Base-by-base conservation (phyloP, 1,139 yeast genomes). In the Saccharomycopsis hybrid region DNA sequence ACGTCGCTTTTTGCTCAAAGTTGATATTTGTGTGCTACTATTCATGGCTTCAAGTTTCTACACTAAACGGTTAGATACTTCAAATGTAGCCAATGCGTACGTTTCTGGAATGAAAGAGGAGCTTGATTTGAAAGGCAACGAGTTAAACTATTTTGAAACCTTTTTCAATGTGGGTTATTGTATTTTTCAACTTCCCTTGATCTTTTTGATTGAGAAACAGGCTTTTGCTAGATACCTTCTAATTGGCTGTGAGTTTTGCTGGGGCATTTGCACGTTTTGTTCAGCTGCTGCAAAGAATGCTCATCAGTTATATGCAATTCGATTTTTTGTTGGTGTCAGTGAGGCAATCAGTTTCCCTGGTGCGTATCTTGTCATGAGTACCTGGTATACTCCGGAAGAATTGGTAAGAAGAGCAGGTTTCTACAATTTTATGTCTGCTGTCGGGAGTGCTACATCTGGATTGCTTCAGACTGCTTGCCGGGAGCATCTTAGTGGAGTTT, bases 391-490 rank as follows among this genome's bases (percentile, higher is more conserved):
- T 39, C 76, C 72, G 47, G 64, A 63, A 8, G 79, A 77, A 53
- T 58, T 77, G 47, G 71, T 80, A 0, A 70, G 67, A 54, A 65
- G 78, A 58, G 66, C 76, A 33, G 80, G 80, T 2, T 65, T 76
- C 7, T 78, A 77, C 59, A 75, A 80, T 0, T 66, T 74, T 43
- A 70, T 80, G 33, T 82, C 82, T 3, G 63, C 76, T 42, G 58
- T 76, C 42, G 82, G 82, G 1, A 72, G 76, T 13, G 71, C 77
- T 54, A 74, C 74, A 54, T 72, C 80, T 47, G 82, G 82, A 30
- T 73, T 78, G 55, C 69, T 82, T 62, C 85, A 86, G 31, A 82
- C 82, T 24, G 78, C 82, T n/a, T 78, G 80, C 44, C 73, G 71
- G 57, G 67, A 73, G 49, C 61, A 67, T 40, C 62, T 80, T 62